Conservation (phyloP, 345 rosid species). For the Salix caprea region DNA sequence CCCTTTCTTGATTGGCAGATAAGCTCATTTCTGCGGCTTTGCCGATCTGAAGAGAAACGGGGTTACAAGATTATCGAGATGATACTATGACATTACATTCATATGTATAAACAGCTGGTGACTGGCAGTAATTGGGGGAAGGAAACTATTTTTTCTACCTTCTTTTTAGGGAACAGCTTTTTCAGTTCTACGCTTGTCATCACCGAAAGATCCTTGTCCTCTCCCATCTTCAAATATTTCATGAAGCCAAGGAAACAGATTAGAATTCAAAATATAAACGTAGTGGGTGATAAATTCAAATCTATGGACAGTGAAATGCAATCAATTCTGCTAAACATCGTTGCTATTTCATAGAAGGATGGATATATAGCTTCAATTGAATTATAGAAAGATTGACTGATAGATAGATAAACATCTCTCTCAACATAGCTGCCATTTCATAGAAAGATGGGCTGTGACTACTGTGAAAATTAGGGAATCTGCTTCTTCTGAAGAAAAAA, state of each 20-base stretch:
- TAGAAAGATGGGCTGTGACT: too few relatives aligned
- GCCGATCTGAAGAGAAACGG: conserved; percentile 39
- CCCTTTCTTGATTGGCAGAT: conserved; percentile 79
- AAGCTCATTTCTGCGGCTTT: conserved; percentile 66
- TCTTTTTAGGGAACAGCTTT: conserved; percentile 49
- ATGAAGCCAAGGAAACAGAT: not conserved
- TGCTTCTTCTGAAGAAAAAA: too few relatives aligned
- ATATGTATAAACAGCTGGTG: not conserved
- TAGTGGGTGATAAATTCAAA: not conserved
- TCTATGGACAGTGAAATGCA: not conserved
- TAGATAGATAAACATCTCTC: too few relatives aligned
- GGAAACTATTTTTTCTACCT: conserved; percentile 29
- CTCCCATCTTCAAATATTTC: conserved; percentile 45
- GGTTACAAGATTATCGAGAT: not conserved
- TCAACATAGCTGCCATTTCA: too few relatives aligned
- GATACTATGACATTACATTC: not conserved
- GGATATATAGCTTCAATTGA: too few relatives aligned
- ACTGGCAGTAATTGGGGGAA: not conserved
- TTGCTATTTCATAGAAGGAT: not conserved
- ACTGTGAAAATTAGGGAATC: too few relatives aligned
- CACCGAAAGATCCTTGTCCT: conserved; percentile 71
- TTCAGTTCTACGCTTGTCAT: conserved; percentile 62
- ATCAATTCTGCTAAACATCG: not conserved
- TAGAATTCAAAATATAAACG: not conserved
- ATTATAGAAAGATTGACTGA: too few relatives aligned